Percentiles rank a stretch among this genome's conserved stretches.
Evolutionary conservation across 2,329 filamentous ascomycete genomes (phyloP).

Genomic region (Paracoccidioides lutzii): DNA sequence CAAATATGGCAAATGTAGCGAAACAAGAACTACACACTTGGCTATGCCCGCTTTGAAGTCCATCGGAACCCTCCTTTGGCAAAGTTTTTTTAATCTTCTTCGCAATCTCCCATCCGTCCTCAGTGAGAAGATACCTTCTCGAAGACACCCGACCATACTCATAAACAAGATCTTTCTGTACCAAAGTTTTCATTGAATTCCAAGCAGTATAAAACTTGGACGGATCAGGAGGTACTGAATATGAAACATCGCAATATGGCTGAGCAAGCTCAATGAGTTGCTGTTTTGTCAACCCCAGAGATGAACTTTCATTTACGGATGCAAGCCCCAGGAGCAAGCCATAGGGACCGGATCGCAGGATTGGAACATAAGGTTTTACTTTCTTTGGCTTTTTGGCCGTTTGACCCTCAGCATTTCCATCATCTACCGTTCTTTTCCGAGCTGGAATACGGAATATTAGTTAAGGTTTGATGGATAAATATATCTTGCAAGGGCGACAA

Average conservation of each 20-base stretch:
- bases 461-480: neutral
- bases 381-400: slow-evolving; percentile 44
- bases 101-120: slow-evolving; percentile 66
- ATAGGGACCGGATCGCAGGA: slow-evolving; percentile 60
- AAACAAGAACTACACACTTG: neutral
- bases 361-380: slow-evolving; percentile 57
- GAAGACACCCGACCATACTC: slow-evolving; percentile 54
- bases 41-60: neutral
- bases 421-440: slow-evolving; percentile 21
- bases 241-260: slow-evolving; percentile 59
- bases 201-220: slow-evolving; percentile 66
- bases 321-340: slow-evolving; percentile 57
- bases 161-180: slow-evolving; percentile 60
- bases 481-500: neutral
- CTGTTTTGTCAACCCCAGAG: slow-evolving; percentile 50
- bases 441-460: slow-evolving; percentile 6
- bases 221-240: slow-evolving; percentile 53
- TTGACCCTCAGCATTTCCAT: slow-evolving; percentile 20
- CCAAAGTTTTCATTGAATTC: slow-evolving; percentile 67
- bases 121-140: slow-evolving; percentile 57
- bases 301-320: slow-evolving; percentile 42
- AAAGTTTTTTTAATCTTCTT: slow-evolving; percentile 47
- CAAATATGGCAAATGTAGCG: neutral
- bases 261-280: slow-evolving; percentile 59
- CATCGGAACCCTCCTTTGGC: slow-evolving; percentile 9